Conservation (phyloP, 2,329 filamentous ascomycete species). For the Diaporthe humulicola region DNA sequence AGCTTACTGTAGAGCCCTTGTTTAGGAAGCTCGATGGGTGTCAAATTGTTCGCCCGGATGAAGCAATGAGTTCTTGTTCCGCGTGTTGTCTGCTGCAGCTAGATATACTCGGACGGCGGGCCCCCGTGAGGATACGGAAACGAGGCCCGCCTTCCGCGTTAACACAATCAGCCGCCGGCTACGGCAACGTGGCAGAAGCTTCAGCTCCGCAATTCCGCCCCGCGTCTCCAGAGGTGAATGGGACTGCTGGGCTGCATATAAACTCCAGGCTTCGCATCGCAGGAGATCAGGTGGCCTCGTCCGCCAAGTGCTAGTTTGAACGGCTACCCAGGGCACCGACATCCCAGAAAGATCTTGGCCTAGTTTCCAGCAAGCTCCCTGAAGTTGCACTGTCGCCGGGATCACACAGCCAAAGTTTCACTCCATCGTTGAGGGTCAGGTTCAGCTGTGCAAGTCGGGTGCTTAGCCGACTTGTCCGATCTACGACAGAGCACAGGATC, state of each 20-base stretch:
- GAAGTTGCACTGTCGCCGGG: slow-evolving; percentile 19
- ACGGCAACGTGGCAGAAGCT: slow-evolving; percentile 25
- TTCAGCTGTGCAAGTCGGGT: slow-evolving; percentile 26
- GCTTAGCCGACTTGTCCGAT: slow-evolving; percentile 35
- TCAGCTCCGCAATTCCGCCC: slow-evolving; percentile 25
- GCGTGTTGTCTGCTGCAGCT: slow-evolving; percentile 1
- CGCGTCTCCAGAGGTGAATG: slow-evolving; percentile 18
- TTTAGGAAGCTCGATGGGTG: neutral
- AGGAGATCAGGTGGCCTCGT: too few relatives aligned
- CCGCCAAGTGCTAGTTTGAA: slow-evolving; percentile 22
- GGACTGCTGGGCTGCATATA: slow-evolving; percentile 12
- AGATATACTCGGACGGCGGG: slow-evolving; percentile 16
- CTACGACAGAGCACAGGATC: slow-evolving; percentile 26
- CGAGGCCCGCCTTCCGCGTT: slow-evolving; percentile 34
- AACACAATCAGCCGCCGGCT: slow-evolving; percentile 24
- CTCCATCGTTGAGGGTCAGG: slow-evolving; percentile 8
- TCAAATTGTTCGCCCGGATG: neutral
- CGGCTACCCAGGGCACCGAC: neutral
- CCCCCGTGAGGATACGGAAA: slow-evolving; percentile 34
- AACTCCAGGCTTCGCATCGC: slow-evolving; percentile 13
- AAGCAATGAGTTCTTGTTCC: neutral
- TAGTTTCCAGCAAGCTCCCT: slow-evolving; percentile 7
- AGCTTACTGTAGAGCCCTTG: slow-evolving; percentile 1
- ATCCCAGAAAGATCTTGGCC: slow-evolving; percentile 1
- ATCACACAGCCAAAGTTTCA: slow-evolving; percentile 30